These are phyloP conservation scores for Malassezia globosa DNA, from an alignment of 1,284 basidiomycete genomes.

Conservation along the genomic window DNA sequence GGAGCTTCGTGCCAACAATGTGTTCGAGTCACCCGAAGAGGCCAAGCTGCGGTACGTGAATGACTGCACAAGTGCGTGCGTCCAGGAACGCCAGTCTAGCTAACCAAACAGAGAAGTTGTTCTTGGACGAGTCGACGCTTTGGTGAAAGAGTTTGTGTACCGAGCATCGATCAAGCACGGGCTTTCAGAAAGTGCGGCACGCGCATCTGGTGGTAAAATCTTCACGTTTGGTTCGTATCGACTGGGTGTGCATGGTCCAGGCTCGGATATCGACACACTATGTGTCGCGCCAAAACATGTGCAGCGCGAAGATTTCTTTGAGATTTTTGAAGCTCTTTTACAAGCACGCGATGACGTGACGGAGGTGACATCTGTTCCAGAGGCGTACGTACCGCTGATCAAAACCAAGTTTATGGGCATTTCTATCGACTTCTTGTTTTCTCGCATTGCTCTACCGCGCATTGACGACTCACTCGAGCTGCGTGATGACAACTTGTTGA, in stretches of 20 bases:
- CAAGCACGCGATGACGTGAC: constrained; percentile 71
- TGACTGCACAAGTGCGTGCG: no score
- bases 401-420: constrained; percentile 82
- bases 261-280: constrained; percentile 95
- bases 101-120: constrained; percentile 82
- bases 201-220: constrained; percentile 86
- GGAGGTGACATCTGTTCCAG: constrained; percentile 84
- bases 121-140: constrained; percentile 72
- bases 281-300: constrained; percentile 95
- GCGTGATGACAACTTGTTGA: constrained; percentile 77
- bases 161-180: constrained; percentile 67
- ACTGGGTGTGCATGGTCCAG: constrained; percentile 89
- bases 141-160: constrained; percentile 89
- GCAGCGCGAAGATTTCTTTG: constrained; percentile 88
- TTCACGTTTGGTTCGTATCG: constrained; percentile 82
- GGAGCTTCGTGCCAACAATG: constrained; percentile 72
- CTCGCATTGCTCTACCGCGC: constrained; percentile 65
- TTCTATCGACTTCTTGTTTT: constrained; percentile 87
- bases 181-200: constrained; percentile 73
- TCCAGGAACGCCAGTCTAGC: no score
- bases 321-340: constrained; percentile 79
- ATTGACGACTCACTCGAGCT: constrained; percentile 85
- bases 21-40: constrained; percentile 83
- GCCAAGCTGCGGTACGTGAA: constrained; percentile 67
- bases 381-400: constrained; percentile 91